Conservation (phyloP, 2,329 filamentous ascomycete species). For the Hypoxylon sp. region DNA sequence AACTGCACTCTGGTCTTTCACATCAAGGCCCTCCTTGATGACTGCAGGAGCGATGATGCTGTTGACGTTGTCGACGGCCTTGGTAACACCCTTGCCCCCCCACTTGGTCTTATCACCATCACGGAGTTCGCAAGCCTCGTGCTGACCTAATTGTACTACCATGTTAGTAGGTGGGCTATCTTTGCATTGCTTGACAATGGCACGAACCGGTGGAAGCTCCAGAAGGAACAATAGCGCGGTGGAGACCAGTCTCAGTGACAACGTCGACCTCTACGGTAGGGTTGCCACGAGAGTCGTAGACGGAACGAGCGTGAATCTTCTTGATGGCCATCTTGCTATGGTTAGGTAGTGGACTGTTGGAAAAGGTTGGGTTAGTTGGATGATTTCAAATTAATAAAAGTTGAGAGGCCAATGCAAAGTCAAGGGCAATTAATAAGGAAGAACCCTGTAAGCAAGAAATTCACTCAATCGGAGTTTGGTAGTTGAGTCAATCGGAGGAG, state of each 20-base stretch:
- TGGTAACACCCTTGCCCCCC: conserved; percentile 88
- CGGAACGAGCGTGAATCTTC: conserved; percentile 92
- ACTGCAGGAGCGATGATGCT: conserved; percentile 82
- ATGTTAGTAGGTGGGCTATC: conserved; percentile 43
- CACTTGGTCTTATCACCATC: conserved; percentile 91
- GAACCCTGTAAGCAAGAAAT: conserved; percentile 29
- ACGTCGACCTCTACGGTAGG: conserved; percentile 99
- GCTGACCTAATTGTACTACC: conserved; percentile 73
- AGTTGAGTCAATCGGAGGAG: conserved; percentile 24
- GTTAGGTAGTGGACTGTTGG: conserved; percentile 26
- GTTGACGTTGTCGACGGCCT: conserved; percentile 91
- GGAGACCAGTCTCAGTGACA: conserved; percentile 94
- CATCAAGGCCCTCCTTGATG: conserved; percentile 86
- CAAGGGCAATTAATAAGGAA: conserved; percentile 25
- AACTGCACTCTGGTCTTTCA: conserved; percentile 87
- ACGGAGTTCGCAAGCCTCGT: conserved; percentile 92
- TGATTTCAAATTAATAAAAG: conserved; percentile 12
- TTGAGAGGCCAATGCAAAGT: conserved; percentile 9
- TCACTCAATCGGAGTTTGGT: conserved; percentile 40
- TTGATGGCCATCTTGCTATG: conserved; percentile 83
- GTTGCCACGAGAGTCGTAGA: conserved; percentile 99
- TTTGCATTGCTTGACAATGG: conserved; percentile 38
- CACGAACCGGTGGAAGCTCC: conserved; percentile 91
- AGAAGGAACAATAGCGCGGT: conserved; percentile 97
- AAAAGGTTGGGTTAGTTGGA: conserved; percentile 34